Evolutionary conservation across 805 yeast species (phyloP).

Genomic region (Debaryomyces maramus): DNA sequence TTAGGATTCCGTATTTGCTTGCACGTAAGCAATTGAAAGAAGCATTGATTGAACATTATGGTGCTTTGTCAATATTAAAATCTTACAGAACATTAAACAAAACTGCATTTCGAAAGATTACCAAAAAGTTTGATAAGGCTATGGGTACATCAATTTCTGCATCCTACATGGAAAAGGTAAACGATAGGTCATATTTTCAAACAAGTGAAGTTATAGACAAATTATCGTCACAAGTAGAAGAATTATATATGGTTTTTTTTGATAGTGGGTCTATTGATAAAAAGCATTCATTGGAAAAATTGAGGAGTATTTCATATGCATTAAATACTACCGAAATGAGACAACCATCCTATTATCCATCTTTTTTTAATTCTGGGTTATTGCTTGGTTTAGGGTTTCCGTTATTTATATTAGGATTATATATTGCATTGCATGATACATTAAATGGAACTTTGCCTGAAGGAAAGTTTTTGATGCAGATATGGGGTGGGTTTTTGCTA

Average conservation of each 20-base stretch:
- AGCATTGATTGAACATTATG: slow-evolving; percentile 71
- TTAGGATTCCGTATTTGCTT: slow-evolving; percentile 55
- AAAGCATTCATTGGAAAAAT: slow-evolving; percentile 68
- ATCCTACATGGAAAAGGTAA: slow-evolving; percentile 57
- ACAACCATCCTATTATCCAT: slow-evolving; percentile 33
- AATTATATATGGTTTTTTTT: slow-evolving; percentile 61
- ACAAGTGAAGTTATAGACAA: slow-evolving; percentile 68
- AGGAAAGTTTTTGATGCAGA: slow-evolving; percentile 65
- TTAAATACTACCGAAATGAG: slow-evolving; percentile 30
- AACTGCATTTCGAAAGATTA: slow-evolving; percentile 85
- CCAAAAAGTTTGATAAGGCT: slow-evolving; percentile 87
- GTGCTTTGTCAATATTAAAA: slow-evolving; percentile 66
- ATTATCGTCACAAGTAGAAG: slow-evolving; percentile 62
- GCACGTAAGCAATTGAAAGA: slow-evolving; percentile 68
- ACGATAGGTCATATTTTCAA: slow-evolving; percentile 52
- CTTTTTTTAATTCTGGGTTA: slow-evolving; percentile 64
- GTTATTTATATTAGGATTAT: slow-evolving; percentile 59
- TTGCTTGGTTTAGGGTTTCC: slow-evolving; percentile 72
- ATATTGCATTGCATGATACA: slow-evolving; percentile 47
- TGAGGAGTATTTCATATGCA: slow-evolving; percentile 47
- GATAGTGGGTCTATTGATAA: slow-evolving; percentile 55
- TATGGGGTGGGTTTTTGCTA: slow-evolving; percentile 91
- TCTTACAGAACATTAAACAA: slow-evolving; percentile 76
- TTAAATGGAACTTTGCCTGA: slow-evolving; percentile 46
- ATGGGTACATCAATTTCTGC: slow-evolving; percentile 45